A percentile compares a stretch with the other conserved stretches of the same genome.
Conservation (phyloP, 2,329 filamentous ascomycete genomes). For the Davidsoniella eucalypti region DNA sequence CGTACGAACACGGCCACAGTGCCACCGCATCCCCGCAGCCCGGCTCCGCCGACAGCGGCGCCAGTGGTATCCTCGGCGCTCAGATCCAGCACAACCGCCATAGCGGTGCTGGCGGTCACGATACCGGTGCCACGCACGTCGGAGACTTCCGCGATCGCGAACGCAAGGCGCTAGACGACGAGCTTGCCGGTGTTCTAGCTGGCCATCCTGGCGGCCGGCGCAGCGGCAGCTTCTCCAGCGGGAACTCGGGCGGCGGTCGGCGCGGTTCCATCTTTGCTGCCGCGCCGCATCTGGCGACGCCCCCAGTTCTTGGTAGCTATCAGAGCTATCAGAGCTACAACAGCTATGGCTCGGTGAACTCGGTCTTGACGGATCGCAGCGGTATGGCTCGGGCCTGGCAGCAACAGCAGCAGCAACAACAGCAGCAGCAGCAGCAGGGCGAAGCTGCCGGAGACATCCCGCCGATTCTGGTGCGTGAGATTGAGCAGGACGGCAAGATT, state of each 20-base stretch:
- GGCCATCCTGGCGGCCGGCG: neutral
- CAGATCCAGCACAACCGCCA: constrained; percentile 28
- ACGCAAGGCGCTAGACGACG: constrained; percentile 29
- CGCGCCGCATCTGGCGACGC: constrained; percentile 46
- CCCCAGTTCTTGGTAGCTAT: constrained; percentile 43
- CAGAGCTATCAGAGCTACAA: constrained; percentile 44
- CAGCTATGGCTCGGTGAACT: constrained; percentile 37
- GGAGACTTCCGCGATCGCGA: constrained; percentile 29
- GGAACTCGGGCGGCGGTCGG: constrained; percentile 16
- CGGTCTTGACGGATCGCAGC: constrained; percentile 7
- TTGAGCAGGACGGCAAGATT: constrained; percentile 75
- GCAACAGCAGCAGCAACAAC: constrained; percentile 15
- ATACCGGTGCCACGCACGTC: neutral
- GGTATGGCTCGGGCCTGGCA: constrained; percentile 14
- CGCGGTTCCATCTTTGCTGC: constrained; percentile 38
- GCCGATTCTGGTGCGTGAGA: constrained; percentile 72
- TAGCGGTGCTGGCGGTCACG: constrained; percentile 10
- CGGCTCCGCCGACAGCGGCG: constrained; percentile 14
- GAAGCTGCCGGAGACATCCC: constrained; percentile 34
- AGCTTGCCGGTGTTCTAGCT: constrained; percentile 18
- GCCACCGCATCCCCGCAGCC: constrained; percentile 4
- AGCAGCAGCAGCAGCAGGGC: constrained; percentile 19
- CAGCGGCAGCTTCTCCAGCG: constrained; percentile 11
- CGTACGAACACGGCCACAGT: constrained; percentile 12
- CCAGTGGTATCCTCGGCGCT: constrained; percentile 32